Evolutionary conservation across 2,329 filamentous ascomycete genomes (phyloP), one percentile per base, ranked within the genome.

Genomic region (Neonectria neomacrospora): DNA sequence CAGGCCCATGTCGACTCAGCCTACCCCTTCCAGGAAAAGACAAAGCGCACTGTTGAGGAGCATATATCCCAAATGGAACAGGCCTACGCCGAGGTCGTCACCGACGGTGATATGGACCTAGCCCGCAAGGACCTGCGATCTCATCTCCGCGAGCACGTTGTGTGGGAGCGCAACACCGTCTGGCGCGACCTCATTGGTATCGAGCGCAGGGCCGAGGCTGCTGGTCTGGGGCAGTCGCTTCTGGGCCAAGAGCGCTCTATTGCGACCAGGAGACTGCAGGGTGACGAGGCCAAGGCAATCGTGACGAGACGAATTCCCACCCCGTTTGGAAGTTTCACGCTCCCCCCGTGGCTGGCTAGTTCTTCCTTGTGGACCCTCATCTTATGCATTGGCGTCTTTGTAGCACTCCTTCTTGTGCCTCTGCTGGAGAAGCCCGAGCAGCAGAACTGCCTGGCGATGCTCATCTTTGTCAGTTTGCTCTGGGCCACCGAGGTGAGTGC

Each of bases 141-240:
- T 30, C 94, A 99, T 75, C 85, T 99, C 26, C 86, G 96, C 61
- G 96, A 99, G 79, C 96, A 99, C 77, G 94, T 99, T 20, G 95
- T 98, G 0, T 99, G 96, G 96, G 96, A 99, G 78, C 88, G 96
- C 61, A 99, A 99, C 76, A 99, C 96, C 0, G 96, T 99, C 18
- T 99, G 96, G 96, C 86, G 96, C 80, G 96, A 99, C 73, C 96
- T 99, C 88, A 99, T 99, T 76, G 96, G 95, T 56, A 95, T 99
- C 71, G 96, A 99, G 81, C 87, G 96, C 22, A 94, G 97, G 75
- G 93, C 93, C 1, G 95, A 98, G 79, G 96, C 96, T 9, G 95
- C 95, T 9, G 96, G 95, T 71, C 86, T 99, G 68, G 96, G 96
- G 22, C 89, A 91, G 67, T 92, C 93, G 1, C 84, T 98, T 58